Evolutionary conservation across 2,329 filamentous ascomycete genomes (phyloP), one percentile per base, ranked within the genome.

Genomic region (Nothophoma quercina): DNA sequence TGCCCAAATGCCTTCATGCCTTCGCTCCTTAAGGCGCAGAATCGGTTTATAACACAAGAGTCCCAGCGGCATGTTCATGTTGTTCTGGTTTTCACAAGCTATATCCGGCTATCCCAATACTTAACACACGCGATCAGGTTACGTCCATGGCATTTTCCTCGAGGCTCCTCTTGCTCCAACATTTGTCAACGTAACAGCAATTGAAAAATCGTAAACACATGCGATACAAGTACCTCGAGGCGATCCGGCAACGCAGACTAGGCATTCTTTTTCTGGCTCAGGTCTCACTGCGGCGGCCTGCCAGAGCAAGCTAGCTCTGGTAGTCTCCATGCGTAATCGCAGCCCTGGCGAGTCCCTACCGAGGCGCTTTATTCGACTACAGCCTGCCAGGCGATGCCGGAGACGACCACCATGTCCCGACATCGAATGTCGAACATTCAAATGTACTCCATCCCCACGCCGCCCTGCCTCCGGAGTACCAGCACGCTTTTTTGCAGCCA

Each of bases 261-360:
- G 59, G 64, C 59, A 66, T 68, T 65, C 69, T 67, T 70, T 73
- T 71, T 73, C 69, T 71, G 72, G 72, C 71, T 71, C 73, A 72
- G 72, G 73, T 75, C 74, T 75, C 64, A 75, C 69, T 65, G 68
- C 69, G 73, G 76, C 74, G 69, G 73, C 72, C 75, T 79, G 76
- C 76, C 75, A 77, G 77, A 78, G 77, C 75, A 72, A 74, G 69
- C 64, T 74, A 73, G 76, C 77, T 78, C 77, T 78, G 76, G 78
- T 77, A 79, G 77, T 76, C 75, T 78, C 73, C 72, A 78, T 78
- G 75, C 76, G 75, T 74, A 76, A 70, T 77, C 69, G 77, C 77
- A 78, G 79, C 71, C 70, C 77, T 80, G 77, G 78, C 78, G 75
- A 75, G 77, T 71, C 65, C 71, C 68, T 71, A 76, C 71, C 73